Percentiles rank a stretch among this genome's conserved stretches.
Conservation (phyloP, 1,284 basidiomycete genomes). For the Marasmius fiardii region DNA sequence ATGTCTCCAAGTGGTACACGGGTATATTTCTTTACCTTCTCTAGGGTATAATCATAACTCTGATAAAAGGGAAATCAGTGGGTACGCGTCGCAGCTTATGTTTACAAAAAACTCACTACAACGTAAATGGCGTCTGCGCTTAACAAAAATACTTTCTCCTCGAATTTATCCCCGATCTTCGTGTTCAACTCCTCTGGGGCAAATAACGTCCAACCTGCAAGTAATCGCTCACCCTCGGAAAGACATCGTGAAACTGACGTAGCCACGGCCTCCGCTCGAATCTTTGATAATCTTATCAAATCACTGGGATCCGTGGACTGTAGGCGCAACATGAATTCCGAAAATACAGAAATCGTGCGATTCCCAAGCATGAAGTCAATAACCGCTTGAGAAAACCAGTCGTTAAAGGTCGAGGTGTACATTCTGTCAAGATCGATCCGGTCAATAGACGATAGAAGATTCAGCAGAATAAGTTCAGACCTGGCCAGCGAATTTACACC, state of each 20-base stretch:
- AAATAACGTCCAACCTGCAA: constrained; percentile 91
- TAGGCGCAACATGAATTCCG: constrained; percentile 85
- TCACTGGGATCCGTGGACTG: constrained; percentile 89
- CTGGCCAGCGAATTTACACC: constrained; percentile 89
- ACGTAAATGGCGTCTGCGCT: constrained; percentile 45
- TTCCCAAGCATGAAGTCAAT: constrained; percentile 92
- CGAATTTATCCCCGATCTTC: constrained; percentile 74
- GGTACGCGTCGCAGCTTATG: constrained; percentile 7
- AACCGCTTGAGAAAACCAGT: constrained; percentile 95
- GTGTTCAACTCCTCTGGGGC: constrained; percentile 77
- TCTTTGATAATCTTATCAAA: constrained; percentile 81
- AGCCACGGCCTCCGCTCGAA: constrained; percentile 88
- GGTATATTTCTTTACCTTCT: constrained; percentile 88
- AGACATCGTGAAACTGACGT: constrained; percentile 81
- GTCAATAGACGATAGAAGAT: not conserved
- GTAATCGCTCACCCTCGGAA: constrained; percentile 73
- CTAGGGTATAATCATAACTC: constrained; percentile 89
- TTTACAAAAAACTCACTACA: constrained; percentile 33
- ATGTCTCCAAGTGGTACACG: constrained; percentile 86
- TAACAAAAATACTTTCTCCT: constrained; percentile 90
- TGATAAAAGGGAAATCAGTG: constrained; percentile 24
- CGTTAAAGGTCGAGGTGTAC: constrained; percentile 85
- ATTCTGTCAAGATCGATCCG: constrained; percentile 40
- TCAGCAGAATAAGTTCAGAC: constrained; percentile 23
- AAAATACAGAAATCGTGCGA: constrained; percentile 81